These are phyloP conservation scores for Hymenoscyphus linearis DNA, from an alignment of 2,329 filamentous ascomycete genomes.

Conservation along the genomic window DNA sequence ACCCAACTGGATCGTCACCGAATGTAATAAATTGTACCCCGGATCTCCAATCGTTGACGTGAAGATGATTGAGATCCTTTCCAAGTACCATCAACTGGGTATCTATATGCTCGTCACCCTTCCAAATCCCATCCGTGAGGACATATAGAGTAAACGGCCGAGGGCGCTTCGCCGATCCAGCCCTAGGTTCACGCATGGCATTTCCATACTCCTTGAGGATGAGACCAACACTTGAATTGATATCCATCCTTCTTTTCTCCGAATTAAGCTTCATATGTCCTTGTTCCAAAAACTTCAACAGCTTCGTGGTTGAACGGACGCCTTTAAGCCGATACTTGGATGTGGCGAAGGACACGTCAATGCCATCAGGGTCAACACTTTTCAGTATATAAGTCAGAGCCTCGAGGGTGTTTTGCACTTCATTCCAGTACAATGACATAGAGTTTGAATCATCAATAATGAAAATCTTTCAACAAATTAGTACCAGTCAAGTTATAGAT, in stretches of 20 bases:
- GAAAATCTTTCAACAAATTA: neutral
- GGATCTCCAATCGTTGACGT: neutral
- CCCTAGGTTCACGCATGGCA: neutral
- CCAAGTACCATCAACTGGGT: neutral
- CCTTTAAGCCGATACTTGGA: neutral
- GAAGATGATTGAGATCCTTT: neutral
- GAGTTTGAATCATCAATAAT: neutral
- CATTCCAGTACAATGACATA: neutral
- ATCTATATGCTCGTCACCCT: neutral
- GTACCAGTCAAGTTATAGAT: neutral
- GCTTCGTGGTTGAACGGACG: neutral
- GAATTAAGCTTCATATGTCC: neutral
- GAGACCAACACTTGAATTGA: neutral
- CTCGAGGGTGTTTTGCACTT: neutral
- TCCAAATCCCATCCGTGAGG: neutral
- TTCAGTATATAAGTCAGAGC: neutral
- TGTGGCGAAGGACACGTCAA: neutral
- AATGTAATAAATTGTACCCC: conserved; percentile 1
- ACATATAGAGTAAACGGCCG: neutral
- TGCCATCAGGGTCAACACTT: neutral
- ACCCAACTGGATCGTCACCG: neutral
- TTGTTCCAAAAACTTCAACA: neutral
- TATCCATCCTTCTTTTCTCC: neutral
- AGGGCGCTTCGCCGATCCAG: neutral
- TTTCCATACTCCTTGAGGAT: neutral